A percentile compares a stretch with the other conserved stretches of the same genome.
phyloP scores from a whole-genome alignment of 371 early-diverging fungal species.

The Mucor racemosus region DNA sequence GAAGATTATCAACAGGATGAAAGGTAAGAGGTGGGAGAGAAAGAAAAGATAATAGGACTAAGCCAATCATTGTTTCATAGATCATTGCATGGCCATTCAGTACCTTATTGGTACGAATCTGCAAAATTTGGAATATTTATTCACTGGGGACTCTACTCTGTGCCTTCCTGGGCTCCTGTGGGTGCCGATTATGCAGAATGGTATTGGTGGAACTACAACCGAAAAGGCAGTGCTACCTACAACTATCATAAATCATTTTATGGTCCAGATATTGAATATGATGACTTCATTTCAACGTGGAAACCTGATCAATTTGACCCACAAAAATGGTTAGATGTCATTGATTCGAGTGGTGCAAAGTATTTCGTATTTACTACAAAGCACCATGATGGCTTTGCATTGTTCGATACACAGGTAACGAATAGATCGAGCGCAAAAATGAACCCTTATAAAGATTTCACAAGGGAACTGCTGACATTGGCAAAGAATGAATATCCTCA shows the following conservation, averaged over 20 bases:
- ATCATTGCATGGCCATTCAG: slow-evolving; percentile 23
- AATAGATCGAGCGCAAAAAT: slow-evolving; percentile 31
- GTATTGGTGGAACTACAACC: slow-evolving; percentile 46
- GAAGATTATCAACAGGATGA: background rate
- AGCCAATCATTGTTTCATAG: background rate
- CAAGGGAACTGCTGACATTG: slow-evolving; percentile 28
- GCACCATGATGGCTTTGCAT: slow-evolving; percentile 44
- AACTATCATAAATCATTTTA: slow-evolving; percentile 31
- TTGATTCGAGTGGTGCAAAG: slow-evolving; percentile 29
- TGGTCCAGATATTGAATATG: slow-evolving; percentile 37
- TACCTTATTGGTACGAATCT: slow-evolving; percentile 35
- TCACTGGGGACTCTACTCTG: slow-evolving; percentile 44
- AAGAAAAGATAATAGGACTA: background rate
- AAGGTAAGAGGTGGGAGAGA: too few species aligned
- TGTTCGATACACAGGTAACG: slow-evolving; percentile 37
- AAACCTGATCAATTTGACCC: slow-evolving; percentile 29
- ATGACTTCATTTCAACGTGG: slow-evolving; percentile 33
- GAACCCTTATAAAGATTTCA: slow-evolving; percentile 32
- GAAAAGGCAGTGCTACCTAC: slow-evolving; percentile 29
- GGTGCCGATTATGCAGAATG: slow-evolving; percentile 41
- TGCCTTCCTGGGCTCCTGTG: slow-evolving; percentile 46
- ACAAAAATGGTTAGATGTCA: slow-evolving; percentile 32
- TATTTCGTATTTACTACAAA: slow-evolving; percentile 49
- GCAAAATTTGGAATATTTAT: slow-evolving; percentile 48
- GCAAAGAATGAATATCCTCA: slow-evolving; percentile 29